These are phyloP conservation scores for Dendrobium chrysotoxum DNA, from an alignment of 106 monocot genomes.

Conservation along the genomic window DNA sequence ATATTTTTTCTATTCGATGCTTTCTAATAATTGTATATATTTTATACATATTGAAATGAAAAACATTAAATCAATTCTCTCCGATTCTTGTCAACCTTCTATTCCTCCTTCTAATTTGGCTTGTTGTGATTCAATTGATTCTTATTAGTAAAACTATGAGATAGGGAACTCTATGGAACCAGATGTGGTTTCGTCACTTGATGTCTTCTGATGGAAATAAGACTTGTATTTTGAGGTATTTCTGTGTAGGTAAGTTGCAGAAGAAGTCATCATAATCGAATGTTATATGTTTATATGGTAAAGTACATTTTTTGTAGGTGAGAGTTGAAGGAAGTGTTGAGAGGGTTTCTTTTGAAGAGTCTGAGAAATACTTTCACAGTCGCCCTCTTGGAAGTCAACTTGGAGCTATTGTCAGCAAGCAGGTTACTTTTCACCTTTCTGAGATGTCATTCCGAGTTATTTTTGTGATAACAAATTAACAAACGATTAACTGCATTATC, in stretches of 20 bases:
- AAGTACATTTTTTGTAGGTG: slow-evolving; percentile 42
- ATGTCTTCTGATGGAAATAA: not conserved
- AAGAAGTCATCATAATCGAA: not conserved
- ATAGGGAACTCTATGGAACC: not conserved
- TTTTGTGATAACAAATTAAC: not conserved
- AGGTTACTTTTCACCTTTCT: slow-evolving; percentile 35
- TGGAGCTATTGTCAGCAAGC: slow-evolving; percentile 88
- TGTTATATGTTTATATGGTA: not conserved
- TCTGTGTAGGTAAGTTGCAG: not conserved
- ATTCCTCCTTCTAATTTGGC: too few species aligned
- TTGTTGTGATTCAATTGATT: not conserved
- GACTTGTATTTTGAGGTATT: not conserved
- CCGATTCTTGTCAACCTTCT: too few species aligned
- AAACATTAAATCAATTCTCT: too few species aligned
- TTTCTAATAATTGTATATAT: too few species aligned
- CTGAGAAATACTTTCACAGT: slow-evolving; percentile 83
- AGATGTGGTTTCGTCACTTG: not conserved
- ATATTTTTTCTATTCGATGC: too few species aligned
- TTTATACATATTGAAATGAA: too few species aligned
- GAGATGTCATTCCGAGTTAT: not conserved
- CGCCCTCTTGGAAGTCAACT: slow-evolving; percentile 92
- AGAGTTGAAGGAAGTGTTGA: slow-evolving; percentile 84
- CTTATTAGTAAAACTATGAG: not conserved
- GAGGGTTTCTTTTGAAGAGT: slow-evolving; percentile 77
- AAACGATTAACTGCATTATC: not conserved